Base-by-base conservation (phyloP, 495 filamentous ascomycete species). In the Lineolata rhizophorae region DNA sequence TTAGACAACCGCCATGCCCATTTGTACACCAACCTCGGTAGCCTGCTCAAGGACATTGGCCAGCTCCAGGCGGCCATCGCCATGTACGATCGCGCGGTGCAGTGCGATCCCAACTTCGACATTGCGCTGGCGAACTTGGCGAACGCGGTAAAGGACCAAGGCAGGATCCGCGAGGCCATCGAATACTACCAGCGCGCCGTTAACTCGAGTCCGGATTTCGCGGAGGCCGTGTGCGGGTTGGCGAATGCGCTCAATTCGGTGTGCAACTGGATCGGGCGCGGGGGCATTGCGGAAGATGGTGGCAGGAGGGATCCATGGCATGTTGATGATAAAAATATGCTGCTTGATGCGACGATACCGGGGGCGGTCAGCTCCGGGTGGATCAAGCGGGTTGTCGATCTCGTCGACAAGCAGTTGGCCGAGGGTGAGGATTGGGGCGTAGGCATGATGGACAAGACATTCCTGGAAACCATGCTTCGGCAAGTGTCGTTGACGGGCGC, bases 121-220 rank as follows among this genome's bases (percentile, higher is more conserved):
- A 95, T 99, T 43, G 87, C 90, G 3, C 60, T 99, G 29, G 91
- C 87, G 20, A 99, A 99, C 47, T 60, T 99, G 32, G 87, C 87
- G 18, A 99, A 99, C 53, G 87, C 87, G 0, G 87, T 99, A 29
- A 99, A 95, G 53, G 87, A 99, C 50, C 78, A 90, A 47, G 90
- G 90, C 8, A 67, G 74, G 27, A 78, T 93, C 37, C 79, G 68
- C 35, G 87, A 99, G 40, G 90, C 87, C 3, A 94, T 99, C 31
- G 53, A 54, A 12, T 95, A 90, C 49, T 99, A 99, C 57, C 73
- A 67, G 40, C 70, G 84, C 37, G 87, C 87, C 20, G 87, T 99
- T 30, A 62, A 65, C 28, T 70, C 81, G 20, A 99, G 85, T 42
- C 87, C 87, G 0, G 77, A 93, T 15, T 99, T 99, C 55, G 83